A percentile compares a stretch with the other conserved stretches of the same genome.
phyloP scores from a whole-genome alignment of 192 early-diverging fungal species.

The Umbelopsis ramanniana region DNA sequence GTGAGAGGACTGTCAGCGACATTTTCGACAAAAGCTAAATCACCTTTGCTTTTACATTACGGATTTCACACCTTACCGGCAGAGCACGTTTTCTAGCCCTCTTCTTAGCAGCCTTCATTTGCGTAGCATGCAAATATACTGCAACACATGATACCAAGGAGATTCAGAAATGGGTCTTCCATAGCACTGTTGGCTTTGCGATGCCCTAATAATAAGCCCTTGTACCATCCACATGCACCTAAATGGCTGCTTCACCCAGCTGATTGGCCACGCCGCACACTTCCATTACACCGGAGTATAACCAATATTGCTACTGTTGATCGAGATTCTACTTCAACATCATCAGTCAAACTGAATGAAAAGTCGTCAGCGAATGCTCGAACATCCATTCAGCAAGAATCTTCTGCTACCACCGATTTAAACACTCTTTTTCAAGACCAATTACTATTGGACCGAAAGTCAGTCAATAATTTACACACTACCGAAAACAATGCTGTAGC shows the following conservation, averaged over 20 bases:
- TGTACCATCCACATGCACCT: not conserved
- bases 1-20: not conserved
- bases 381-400: not conserved
- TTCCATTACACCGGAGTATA: not conserved
- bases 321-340: not conserved
- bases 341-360: not conserved
- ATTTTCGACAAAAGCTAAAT: not conserved
- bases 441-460: not conserved
- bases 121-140: conserved; percentile 21
- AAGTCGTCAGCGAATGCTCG: not conserved
- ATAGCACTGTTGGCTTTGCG: conserved; percentile 8
- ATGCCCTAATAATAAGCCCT: not conserved
- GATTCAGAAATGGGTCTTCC: conserved; percentile 24
- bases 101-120: not conserved
- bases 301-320: not conserved
- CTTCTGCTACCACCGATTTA: not conserved
- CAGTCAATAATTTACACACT: not conserved
- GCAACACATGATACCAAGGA: conserved; percentile 24
- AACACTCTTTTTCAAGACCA: not conserved
- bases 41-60: not conserved
- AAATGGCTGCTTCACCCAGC: not conserved
- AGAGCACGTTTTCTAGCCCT: not conserved
- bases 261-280: not conserved
- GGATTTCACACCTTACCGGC: not conserved
- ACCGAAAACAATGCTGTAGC: not conserved